phyloP scores from a whole-genome alignment of 805 yeast species.

The Candida nitratophila region DNA sequence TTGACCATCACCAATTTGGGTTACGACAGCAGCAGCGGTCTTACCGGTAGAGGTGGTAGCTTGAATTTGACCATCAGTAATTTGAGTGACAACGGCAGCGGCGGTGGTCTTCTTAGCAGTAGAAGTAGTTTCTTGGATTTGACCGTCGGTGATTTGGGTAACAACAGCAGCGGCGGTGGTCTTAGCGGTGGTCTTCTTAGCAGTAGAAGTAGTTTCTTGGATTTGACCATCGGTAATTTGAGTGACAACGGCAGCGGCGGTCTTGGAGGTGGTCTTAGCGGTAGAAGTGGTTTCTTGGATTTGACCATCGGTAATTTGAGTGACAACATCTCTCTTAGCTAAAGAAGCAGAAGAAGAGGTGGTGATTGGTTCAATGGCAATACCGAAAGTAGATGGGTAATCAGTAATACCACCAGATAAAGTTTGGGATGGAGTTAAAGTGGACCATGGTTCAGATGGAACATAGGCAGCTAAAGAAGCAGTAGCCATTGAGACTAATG shows the following conservation, averaged over 20 bases:
- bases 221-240: slow-evolving; percentile 47
- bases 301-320: slow-evolving; percentile 47
- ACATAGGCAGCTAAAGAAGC: slow-evolving; percentile 40
- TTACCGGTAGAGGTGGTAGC: slow-evolving; percentile 22
- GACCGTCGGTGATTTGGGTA: slow-evolving; percentile 32
- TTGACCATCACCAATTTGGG: slow-evolving; percentile 35
- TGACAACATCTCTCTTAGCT: slow-evolving; percentile 27
- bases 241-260: slow-evolving; percentile 30
- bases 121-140: slow-evolving; percentile 38
- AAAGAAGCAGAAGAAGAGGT: slow-evolving; percentile 23
- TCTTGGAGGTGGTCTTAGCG: slow-evolving; percentile 23
- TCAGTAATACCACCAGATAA: slow-evolving; percentile 44
- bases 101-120: slow-evolving; percentile 22
- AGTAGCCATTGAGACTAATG: neutral
- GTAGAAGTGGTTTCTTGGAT: slow-evolving; percentile 38
- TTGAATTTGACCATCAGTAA: slow-evolving; percentile 31
- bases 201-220: slow-evolving; percentile 36
- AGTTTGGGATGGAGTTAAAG: slow-evolving; percentile 54
- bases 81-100: slow-evolving; percentile 27
- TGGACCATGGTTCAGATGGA: slow-evolving; percentile 56
- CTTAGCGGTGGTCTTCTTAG: slow-evolving; percentile 18
- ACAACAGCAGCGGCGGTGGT: slow-evolving; percentile 25
- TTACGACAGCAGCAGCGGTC: slow-evolving; percentile 25
- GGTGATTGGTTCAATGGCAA: slow-evolving; percentile 52
- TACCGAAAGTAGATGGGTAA: slow-evolving; percentile 57